phyloP scores from a whole-genome alignment of 2,329 filamentous ascomycete species.

The Blastomyces silverae region DNA sequence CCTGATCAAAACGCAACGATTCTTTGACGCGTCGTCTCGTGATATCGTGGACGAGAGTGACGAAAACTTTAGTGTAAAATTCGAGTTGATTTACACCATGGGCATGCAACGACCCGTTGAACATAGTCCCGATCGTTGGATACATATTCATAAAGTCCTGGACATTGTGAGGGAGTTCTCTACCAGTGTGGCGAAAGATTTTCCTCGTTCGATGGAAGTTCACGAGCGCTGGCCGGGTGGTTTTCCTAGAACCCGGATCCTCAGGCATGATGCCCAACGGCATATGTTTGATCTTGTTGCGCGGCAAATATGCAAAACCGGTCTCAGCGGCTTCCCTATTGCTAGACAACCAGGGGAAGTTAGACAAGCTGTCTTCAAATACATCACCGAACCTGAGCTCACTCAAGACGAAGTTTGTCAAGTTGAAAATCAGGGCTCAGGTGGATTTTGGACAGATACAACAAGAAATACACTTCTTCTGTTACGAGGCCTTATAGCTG shows the following conservation, averaged over 20 bases:
- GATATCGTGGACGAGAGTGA: slow-evolving; percentile 60
- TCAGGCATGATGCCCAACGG: slow-evolving; percentile 37
- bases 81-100: slow-evolving; percentile 58
- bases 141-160: slow-evolving; percentile 49
- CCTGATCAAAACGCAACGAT: slow-evolving; percentile 49
- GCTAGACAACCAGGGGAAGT: slow-evolving; percentile 29
- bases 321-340: slow-evolving; percentile 43
- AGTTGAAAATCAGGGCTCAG: slow-evolving; percentile 31
- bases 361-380: slow-evolving; percentile 35
- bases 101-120: slow-evolving; percentile 49
- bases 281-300: slow-evolving; percentile 27
- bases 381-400: slow-evolving; percentile 41
- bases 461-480: slow-evolving; percentile 27
- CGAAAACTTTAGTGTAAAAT: slow-evolving; percentile 54
- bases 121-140: slow-evolving; percentile 52
- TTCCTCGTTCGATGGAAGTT: slow-evolving; percentile 43
- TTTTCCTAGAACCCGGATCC: slow-evolving; percentile 48
- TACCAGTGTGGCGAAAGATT: slow-evolving; percentile 24
- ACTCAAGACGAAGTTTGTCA: slow-evolving; percentile 27
- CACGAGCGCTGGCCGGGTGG: slow-evolving; percentile 27
- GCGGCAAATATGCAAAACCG: slow-evolving; percentile 39
- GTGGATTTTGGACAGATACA: slow-evolving; percentile 46
- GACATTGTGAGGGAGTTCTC: slow-evolving; percentile 37
- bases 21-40: slow-evolving; percentile 46
- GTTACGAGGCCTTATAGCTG: slow-evolving; percentile 47